Evolutionary conservation across 2,329 filamentous ascomycete genomes (phyloP), one percentile per base, ranked within the genome.

Genomic region (Ceratocystis huliohia): DNA sequence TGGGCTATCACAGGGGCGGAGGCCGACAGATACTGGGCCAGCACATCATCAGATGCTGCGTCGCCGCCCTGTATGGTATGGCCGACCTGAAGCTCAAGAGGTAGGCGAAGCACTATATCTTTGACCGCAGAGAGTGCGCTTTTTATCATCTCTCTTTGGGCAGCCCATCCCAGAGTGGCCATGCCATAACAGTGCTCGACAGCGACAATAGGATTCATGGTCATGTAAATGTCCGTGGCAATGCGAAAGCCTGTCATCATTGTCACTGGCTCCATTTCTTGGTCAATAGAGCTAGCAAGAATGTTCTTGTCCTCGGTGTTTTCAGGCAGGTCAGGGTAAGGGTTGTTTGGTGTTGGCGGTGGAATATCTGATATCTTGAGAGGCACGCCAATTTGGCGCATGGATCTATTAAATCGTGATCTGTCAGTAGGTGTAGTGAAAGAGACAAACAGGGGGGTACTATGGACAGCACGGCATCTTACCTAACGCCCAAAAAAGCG

Each of bases 221-320:
- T 91, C 70, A 83, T 83, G 74, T 90, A 95, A 45, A 94, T 84
- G 63, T 86, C 84, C 44, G 91, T 85, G 68, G 87, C 91, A 66
- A 88, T 82, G 68, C 91, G 92, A 78, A 95, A 96, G 0, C 89
- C 91, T 0, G 87, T 84, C 59, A 96, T 78, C 46, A 88, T 81
- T 0, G 91, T 88, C 1, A 92, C 77, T 1, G 82, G 78, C 4
- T 84, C 85, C 20, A 84, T 77, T 1, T 88, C 87, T 71, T 93
- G 91, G 6, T 82, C 79, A 41, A 87, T 82, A 64, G 93, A 84
- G 28, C 85, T 83, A 0, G 86, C 79, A 67, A 86, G 86, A 67
- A 96, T 88, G 72, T 85, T 92, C 67, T 88, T 85, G 74, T 96
- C 91, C 70, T 96, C 91, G 0, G 95, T 84, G 71, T 95, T 91